Conservation (phyloP, 139 green algal species). For the Chlamydomonas applanata region DNA sequence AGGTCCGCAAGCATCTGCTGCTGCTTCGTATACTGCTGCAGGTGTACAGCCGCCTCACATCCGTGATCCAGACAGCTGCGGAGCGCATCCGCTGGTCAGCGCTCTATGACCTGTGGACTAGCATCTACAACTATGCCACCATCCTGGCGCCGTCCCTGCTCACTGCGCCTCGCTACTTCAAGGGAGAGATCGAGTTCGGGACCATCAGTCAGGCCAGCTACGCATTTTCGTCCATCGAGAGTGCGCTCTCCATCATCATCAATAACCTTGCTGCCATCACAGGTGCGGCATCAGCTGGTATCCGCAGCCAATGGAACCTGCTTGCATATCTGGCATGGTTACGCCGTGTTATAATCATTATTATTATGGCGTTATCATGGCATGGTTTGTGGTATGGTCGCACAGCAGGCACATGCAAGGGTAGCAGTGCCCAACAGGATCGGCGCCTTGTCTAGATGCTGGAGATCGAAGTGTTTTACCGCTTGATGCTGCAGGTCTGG, state of each 20-base stretch:
- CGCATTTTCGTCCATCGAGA: slow-evolving; percentile 90
- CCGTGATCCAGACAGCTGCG: not conserved
- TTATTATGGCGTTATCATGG: too few relatives aligned
- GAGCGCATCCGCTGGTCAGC: not conserved
- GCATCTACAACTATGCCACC: slow-evolving; percentile 74
- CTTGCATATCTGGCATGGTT: too few relatives aligned
- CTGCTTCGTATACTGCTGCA: slow-evolving; percentile 12
- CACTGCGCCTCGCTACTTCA: slow-evolving; percentile 77
- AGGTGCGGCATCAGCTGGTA: too few relatives aligned
- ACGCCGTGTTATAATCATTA: too few relatives aligned
- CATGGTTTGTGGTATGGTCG: not conserved
- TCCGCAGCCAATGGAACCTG: too few relatives aligned
- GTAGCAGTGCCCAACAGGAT: too few relatives aligned
- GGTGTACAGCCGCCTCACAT: slow-evolving; percentile 6
- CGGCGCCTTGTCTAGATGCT: too few relatives aligned
- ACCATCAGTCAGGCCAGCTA: slow-evolving; percentile 88
- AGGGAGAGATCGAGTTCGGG: slow-evolving; percentile 92
- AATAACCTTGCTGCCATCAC: slow-evolving; percentile 73
- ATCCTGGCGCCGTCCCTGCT: slow-evolving; percentile 77
- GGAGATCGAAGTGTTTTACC: too few relatives aligned
- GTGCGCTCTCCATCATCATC: slow-evolving; percentile 86
- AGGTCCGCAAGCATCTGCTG: too few relatives aligned
- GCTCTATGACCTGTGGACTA: slow-evolving; percentile 67
- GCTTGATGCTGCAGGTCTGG: slow-evolving; percentile 53
- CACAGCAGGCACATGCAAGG: too few relatives aligned